Evolutionary conservation across 129 eudicot species (phyloP).

Genomic region (Glebionis coronaria): DNA sequence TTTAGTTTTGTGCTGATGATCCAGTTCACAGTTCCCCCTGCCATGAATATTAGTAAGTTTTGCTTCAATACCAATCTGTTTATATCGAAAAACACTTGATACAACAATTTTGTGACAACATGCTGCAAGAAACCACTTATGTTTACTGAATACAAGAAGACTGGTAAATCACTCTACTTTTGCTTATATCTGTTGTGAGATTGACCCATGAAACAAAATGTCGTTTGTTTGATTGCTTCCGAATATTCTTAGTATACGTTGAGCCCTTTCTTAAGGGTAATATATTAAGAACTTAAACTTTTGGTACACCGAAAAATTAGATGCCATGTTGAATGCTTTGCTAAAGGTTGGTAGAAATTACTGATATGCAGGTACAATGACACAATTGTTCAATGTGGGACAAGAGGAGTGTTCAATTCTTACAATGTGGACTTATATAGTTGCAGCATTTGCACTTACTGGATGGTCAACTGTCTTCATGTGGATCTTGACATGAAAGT

Average conservation of each 20-base stretch:
- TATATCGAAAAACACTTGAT: background rate
- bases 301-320: background rate
- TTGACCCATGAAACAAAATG: no score
- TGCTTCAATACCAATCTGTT: background rate
- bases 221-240: no score
- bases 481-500: constrained; percentile 60
- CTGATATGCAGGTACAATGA: constrained; percentile 61
- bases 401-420: constrained; percentile 84
- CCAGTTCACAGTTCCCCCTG: constrained; percentile 90
- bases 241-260: no score
- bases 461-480: constrained; percentile 81
- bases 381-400: constrained; percentile 77
- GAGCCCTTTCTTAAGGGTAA: background rate
- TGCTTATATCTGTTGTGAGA: no score
- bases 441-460: constrained; percentile 62
- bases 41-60: constrained; percentile 71
- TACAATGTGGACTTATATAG: constrained; percentile 75
- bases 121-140: background rate
- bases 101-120: no score
- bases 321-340: background rate
- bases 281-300: background rate
- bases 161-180: background rate
- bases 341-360: background rate
- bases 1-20: constrained; percentile 81
- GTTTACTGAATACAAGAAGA: background rate